phyloP scores from a whole-genome alignment of 768 basidiomycete species.

The Auricularia cornea region DNA sequence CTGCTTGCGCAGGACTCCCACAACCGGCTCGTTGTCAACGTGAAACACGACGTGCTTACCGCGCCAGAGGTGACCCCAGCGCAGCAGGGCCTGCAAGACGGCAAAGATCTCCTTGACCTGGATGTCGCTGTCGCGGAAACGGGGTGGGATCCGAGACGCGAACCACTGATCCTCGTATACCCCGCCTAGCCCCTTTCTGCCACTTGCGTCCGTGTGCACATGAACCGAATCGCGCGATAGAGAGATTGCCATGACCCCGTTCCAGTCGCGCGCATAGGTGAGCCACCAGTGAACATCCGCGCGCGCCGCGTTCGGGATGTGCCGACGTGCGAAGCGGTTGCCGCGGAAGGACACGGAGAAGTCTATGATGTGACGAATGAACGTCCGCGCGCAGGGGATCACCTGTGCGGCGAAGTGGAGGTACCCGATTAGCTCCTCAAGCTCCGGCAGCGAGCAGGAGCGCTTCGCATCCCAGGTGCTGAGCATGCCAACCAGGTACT shows the following conservation, averaged over 20 bases:
- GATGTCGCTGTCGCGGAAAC: conserved; percentile 17
- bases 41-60: too few species aligned
- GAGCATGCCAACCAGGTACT: conserved; percentile 21
- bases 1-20: too few species aligned
- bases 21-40: too few species aligned
- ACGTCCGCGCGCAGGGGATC: conserved; percentile 22
- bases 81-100: too few species aligned
- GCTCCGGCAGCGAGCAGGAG: conserved; percentile 16
- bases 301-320: conserved; percentile 15
- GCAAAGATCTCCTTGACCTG: too few species aligned
- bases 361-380: conserved; percentile 19
- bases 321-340: conserved; percentile 10
- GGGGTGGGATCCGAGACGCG: conserved; percentile 15
- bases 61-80: too few species aligned
- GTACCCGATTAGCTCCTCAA: conserved; percentile 26
- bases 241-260: conserved; percentile 16
- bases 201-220: conserved; percentile 29
- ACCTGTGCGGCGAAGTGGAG: conserved; percentile 29
- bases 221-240: conserved; percentile 5
- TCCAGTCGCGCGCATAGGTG: conserved; percentile 19
- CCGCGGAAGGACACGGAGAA: too few species aligned
- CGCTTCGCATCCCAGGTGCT: conserved; percentile 17
- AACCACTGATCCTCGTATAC: conserved; percentile 20
- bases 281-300: conserved; percentile 28
- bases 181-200: too few species aligned